Percentiles rank a stretch among this genome's conserved stretches.
These are phyloP conservation scores for Elongisporangium anandrum DNA, from an alignment of 352 stramenopile species.

Conservation along the genomic window DNA sequence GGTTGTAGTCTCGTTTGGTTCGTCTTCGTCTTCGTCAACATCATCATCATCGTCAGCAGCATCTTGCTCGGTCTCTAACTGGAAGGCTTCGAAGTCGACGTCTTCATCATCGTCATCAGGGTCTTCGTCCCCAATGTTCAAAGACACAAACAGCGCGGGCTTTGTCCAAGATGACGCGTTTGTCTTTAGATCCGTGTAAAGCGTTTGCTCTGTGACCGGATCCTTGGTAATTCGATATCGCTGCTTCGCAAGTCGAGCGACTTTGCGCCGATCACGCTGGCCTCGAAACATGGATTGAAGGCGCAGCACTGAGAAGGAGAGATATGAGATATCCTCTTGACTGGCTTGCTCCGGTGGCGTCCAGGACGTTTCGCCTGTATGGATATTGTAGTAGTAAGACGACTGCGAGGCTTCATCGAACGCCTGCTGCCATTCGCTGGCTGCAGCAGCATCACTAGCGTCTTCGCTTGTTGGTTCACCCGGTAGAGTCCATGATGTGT, in stretches of 20 bases:
- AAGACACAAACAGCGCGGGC: conserved; percentile 26
- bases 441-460: background rate
- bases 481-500: conserved; percentile 48
- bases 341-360: conserved; percentile 24
- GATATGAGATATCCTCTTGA: conserved; percentile 29
- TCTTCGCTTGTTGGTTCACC: conserved; percentile 16
- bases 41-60: conserved; percentile 10
- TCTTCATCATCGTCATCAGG: conserved; percentile 24
- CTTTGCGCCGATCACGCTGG: conserved; percentile 21
- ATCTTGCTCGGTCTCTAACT: conserved; percentile 17
- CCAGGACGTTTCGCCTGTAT: conserved; percentile 68
- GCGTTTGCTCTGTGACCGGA: conserved; percentile 20
- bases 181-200: conserved; percentile 44
- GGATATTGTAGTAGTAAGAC: conserved; percentile 64
- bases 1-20: conserved; percentile 6
- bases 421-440: conserved; percentile 43
- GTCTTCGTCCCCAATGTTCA: conserved; percentile 21
- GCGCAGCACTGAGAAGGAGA: conserved; percentile 37
- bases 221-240: conserved; percentile 36
- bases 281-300: conserved; percentile 52
- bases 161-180: conserved; percentile 33
- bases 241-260: conserved; percentile 20
- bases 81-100: conserved; percentile 34
- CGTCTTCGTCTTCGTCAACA: conserved; percentile 22
- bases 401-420: conserved; percentile 69